Evolutionary conservation across 495 filamentous ascomycete genomes (phyloP).

Genomic region (Trichoderma gamsii): DNA sequence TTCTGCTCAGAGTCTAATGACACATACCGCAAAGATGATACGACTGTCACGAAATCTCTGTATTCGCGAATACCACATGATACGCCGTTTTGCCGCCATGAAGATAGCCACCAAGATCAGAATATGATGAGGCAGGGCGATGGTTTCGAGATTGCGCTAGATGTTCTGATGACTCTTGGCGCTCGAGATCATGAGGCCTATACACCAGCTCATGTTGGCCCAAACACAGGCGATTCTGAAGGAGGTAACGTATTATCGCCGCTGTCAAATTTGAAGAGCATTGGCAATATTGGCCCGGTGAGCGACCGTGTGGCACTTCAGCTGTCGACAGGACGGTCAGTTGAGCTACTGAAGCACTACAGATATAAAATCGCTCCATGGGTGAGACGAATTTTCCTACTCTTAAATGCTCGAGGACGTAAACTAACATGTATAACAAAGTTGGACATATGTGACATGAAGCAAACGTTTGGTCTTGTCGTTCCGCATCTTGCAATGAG

Average conservation of each 20-base stretch:
- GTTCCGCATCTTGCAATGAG: conserved; percentile 4
- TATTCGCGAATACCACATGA: background rate
- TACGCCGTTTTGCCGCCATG: background rate
- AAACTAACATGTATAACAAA: background rate
- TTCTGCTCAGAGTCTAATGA: background rate
- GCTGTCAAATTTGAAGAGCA: background rate
- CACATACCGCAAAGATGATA: background rate
- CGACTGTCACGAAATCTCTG: background rate
- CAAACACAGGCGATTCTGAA: background rate
- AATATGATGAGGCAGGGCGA: background rate
- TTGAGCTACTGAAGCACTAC: conserved; percentile 16
- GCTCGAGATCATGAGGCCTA: background rate
- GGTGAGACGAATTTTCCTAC: background rate
- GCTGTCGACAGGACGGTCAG: background rate
- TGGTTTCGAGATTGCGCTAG: conserved; percentile 16
- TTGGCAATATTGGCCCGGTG: background rate
- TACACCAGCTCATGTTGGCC: background rate
- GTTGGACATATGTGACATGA: conserved; percentile 17
- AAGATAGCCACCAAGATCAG: background rate
- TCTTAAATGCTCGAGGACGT: background rate
- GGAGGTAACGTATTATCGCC: background rate
- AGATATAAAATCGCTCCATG: conserved; percentile 19
- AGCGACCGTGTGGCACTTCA: background rate
- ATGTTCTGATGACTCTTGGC: conserved; percentile 16
- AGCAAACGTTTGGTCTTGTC: conserved; percentile 11